A percentile compares a stretch with the other conserved stretches of the same genome.
These are phyloP conservation scores for Coniferiporia weirii DNA, from an alignment of 1,284 basidiomycete species.

Conservation along the genomic window DNA sequence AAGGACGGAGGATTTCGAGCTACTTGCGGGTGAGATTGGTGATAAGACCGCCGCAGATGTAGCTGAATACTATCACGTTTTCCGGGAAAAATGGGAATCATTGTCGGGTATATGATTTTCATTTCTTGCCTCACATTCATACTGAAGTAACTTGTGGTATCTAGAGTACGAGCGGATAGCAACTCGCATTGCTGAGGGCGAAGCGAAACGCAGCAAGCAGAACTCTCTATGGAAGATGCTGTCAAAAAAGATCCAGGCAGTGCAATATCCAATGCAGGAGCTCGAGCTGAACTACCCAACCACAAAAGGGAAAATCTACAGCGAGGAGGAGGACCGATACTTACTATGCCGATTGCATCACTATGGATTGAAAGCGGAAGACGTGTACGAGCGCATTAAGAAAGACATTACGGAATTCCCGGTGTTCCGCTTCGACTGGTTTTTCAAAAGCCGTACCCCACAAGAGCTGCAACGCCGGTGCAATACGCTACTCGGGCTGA, in stretches of 20 bases:
- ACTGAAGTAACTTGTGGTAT: background rate
- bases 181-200: conserved; percentile 76
- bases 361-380: conserved; percentile 89
- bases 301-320: conserved; percentile 94
- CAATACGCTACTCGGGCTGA: conserved; percentile 84
- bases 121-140: background rate
- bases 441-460: conserved; percentile 93
- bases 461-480: conserved; percentile 89
- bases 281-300: conserved; percentile 92
- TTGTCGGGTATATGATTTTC: conserved; percentile 55
- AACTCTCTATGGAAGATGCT: conserved; percentile 78
- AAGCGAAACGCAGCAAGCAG: conserved; percentile 83
- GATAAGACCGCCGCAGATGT: conserved; percentile 85
- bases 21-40: conserved; percentile 82
- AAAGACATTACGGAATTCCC: conserved; percentile 94
- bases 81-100: conserved; percentile 88
- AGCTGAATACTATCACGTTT: conserved; percentile 76
- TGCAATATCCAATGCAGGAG: conserved; percentile 89
- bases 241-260: conserved; percentile 74
- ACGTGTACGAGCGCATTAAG: conserved; percentile 95
- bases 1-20: conserved; percentile 70
- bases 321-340: conserved; percentile 96
- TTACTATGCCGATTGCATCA: conserved; percentile 86
- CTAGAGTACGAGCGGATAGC: conserved; percentile 79
- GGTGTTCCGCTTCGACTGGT: conserved; percentile 98